A percentile compares a stretch with the other conserved stretches of the same genome.
Evolutionary conservation across 2,329 filamentous ascomycete species (phyloP).

Genomic region (Stagonosporopsis chrysanthemi): DNA sequence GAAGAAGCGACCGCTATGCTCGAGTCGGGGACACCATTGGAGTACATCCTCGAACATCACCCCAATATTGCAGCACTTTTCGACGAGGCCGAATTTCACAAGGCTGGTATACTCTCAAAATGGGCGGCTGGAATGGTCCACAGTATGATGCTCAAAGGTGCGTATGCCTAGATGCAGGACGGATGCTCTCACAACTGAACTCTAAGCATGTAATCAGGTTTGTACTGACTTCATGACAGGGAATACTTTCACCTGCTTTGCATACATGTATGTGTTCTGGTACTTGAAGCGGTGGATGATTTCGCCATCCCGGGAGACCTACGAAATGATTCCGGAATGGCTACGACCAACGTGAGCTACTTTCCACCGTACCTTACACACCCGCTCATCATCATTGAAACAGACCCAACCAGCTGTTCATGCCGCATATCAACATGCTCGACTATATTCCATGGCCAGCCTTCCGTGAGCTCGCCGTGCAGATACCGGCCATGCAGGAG

Average conservation of each 20-base stretch:
- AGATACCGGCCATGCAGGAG: conserved; percentile 36
- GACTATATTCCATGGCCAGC: conserved; percentile 36
- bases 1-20: conserved; percentile 26
- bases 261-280: conserved; percentile 35
- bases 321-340: conserved; percentile 34
- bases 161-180: background rate
- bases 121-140: conserved; percentile 37
- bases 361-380: no score
- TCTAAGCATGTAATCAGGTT: background rate
- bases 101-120: conserved; percentile 28
- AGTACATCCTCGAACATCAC: conserved; percentile 28
- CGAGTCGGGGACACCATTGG: conserved; percentile 15
- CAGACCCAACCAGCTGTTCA: conserved; percentile 36
- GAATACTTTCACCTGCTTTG: conserved; percentile 35
- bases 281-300: conserved; percentile 39
- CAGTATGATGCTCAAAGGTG: conserved; percentile 29
- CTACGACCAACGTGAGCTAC: conserved; percentile 31
- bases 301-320: conserved; percentile 32
- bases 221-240: conserved; percentile 14
- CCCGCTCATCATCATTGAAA: background rate
- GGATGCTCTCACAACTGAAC: background rate
- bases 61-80: conserved; percentile 35
- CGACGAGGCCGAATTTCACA: conserved; percentile 26
- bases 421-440: conserved; percentile 35
- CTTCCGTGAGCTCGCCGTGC: conserved; percentile 34